Base-by-base conservation (phyloP, 1,139 yeast species). In the Geotrichum bryndzae region DNA sequence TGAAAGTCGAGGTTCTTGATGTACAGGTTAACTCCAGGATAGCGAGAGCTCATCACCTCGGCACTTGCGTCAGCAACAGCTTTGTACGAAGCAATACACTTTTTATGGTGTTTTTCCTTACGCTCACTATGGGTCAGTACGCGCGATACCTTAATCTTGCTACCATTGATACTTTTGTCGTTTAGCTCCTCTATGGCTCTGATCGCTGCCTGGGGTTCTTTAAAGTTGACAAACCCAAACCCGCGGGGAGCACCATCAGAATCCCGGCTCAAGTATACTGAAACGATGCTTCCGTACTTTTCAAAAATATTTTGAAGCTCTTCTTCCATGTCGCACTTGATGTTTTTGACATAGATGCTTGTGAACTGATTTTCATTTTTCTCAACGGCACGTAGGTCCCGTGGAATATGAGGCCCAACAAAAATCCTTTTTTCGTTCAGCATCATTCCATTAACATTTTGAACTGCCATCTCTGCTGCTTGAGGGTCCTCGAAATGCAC, bases 101-200 rank as follows among this genome's bases (percentile, higher is more conserved):
- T 96, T 80, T 86, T 88, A 84, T 89, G 90, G 78, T 94, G 88
- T 80, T 91, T 96, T 81, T 91, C 97, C 76, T 87, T 80, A 82
- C 99, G 92, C 84, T 94, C 99, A 79, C 90, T 84, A 85, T 90
- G 92, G 90, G 90, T 92, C 82, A 94, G 99, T 70, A 99, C 99
- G 80, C 99, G 90, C 73, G 97, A 97, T 72, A 94, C 99, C 77
- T 87, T 94, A 69, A 94, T 80, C 78, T 83, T 84, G 81, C 88
- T 90, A 73, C 94, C 95, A 72, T 84, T 85, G 76, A 87, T 78
- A 74, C 94, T 98, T 70, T 79, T 81, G 76, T 88, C 96, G 80
- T 94, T 90, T 77, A 94, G 85, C 73, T 83, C 95, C 64, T 90
- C 97, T 72, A 94, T 96, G 66, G 98, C 97, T 79, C 84, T 84